These are phyloP conservation scores for Ceratocystis papillata DNA, from an alignment of 2,329 filamentous ascomycete genomes.

Conservation along the genomic window DNA sequence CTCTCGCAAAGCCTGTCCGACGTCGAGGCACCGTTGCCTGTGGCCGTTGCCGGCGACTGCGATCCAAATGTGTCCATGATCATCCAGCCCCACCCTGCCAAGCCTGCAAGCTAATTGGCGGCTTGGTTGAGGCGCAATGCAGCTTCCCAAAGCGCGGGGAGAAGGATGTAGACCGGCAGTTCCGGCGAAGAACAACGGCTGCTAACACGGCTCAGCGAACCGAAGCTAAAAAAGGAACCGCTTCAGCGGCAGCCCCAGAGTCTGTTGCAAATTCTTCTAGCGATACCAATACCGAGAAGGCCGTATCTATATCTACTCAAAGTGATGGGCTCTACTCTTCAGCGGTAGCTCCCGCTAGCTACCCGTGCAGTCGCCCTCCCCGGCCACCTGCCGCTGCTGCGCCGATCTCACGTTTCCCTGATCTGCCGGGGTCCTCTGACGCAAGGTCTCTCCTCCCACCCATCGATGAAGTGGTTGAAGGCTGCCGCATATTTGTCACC, in stretches of 20 bases:
- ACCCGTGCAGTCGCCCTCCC: background rate
- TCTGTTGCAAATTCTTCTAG: background rate
- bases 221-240: background rate
- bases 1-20: constrained; percentile 18
- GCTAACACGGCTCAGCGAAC: background rate
- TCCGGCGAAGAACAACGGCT: constrained; percentile 23
- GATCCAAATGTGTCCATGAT: constrained; percentile 27
- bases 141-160: constrained; percentile 27
- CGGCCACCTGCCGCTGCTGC: background rate
- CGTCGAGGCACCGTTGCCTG: constrained; percentile 27
- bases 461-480: constrained; percentile 29
- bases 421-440: background rate
- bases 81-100: constrained; percentile 25
- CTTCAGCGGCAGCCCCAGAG: background rate
- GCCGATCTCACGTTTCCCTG: background rate
- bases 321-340: background rate
- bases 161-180: constrained; percentile 26
- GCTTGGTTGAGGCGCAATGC: constrained; percentile 24
- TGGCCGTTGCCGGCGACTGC: constrained; percentile 28
- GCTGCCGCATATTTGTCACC: constrained; percentile 28
- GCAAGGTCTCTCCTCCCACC: constrained; percentile 25
- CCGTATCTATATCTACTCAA: background rate
- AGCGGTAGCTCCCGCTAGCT: background rate
- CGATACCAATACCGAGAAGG: background rate
- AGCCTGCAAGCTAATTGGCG: constrained; percentile 25